These are phyloP conservation scores for Deinandra increscens DNA, from an alignment of 129 eudicot genomes.

Conservation along the genomic window DNA sequence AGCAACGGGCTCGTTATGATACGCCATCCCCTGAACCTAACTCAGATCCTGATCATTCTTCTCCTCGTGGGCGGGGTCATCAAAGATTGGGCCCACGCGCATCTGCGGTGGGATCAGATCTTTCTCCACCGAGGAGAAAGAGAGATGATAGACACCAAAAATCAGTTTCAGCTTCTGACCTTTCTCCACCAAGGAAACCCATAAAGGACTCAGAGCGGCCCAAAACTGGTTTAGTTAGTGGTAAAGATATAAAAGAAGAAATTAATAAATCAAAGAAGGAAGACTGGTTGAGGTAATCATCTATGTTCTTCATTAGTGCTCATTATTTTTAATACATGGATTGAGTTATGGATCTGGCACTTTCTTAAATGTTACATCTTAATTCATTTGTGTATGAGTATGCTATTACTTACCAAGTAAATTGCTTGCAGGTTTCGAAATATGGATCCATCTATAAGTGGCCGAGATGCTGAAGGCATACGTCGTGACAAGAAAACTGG, in stretches of 20 bases:
- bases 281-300: slow-evolving; percentile 65
- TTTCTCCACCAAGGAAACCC: slow-evolving; percentile 71
- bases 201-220: slow-evolving; percentile 38
- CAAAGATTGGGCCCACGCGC: slow-evolving; percentile 20
- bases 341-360: not conserved
- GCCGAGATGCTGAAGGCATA: slow-evolving; percentile 74
- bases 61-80: slow-evolving; percentile 46
- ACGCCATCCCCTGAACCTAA: slow-evolving; percentile 51
- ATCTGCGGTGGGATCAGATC: slow-evolving; percentile 38
- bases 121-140: slow-evolving; percentile 61
- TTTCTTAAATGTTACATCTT: not conserved
- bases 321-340: not conserved
- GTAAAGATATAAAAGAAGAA: slow-evolving; percentile 78
- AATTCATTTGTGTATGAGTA: too few species aligned
- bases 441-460: slow-evolving; percentile 87
- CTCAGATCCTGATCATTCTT: slow-evolving; percentile 43
- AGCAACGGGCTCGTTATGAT: slow-evolving; percentile 43
- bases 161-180: slow-evolving; percentile 35
- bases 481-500: slow-evolving; percentile 80
- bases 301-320: slow-evolving; percentile 7
- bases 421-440: slow-evolving; percentile 52
- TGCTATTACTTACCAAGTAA: slow-evolving; percentile 6
- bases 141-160: slow-evolving; percentile 29
- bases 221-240: slow-evolving; percentile 85
- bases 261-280: slow-evolving; percentile 58